Evolutionary conservation across 73 alveolate genomes (phyloP).

Genomic region (Stentor coeruleus): DNA sequence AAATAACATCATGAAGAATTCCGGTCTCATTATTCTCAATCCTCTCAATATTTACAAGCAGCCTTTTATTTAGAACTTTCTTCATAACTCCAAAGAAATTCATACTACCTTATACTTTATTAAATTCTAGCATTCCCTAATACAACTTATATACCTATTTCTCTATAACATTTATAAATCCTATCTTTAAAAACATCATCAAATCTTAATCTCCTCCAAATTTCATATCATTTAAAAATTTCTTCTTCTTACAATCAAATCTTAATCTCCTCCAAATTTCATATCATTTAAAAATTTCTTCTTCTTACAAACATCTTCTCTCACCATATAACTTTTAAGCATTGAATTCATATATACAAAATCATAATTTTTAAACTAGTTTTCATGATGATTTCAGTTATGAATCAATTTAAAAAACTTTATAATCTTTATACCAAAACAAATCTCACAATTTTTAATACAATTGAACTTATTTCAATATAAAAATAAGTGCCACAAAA

Average conservation of each 20-base stretch:
- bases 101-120: conserved; percentile 80
- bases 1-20: background rate
- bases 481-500: too few species aligned
- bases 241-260: too few species aligned
- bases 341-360: conserved; percentile 92
- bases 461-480: too few species aligned
- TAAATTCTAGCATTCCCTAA: conserved; percentile 89
- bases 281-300: conserved; percentile 82
- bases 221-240: conserved; percentile 75
- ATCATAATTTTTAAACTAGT: conserved; percentile 97
- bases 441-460: too few species aligned
- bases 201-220: conserved; percentile 89
- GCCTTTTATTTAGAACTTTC: conserved; percentile 29
- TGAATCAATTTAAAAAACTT: conserved; percentile 91
- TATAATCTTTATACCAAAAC: conserved; percentile 87
- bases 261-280: conserved; percentile 86
- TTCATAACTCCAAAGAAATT: conserved; percentile 76
- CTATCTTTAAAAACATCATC: conserved; percentile 89
- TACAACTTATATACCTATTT: conserved; percentile 95
- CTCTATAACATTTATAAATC: conserved; percentile 93
- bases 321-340: conserved; percentile 96
- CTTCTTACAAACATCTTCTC: conserved; percentile 87
- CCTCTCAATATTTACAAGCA: conserved; percentile 23
- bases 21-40: background rate
- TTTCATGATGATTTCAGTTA: conserved; percentile 94